Conservation (phyloP, 139 green algal genomes). For the Chlorella sp. region DNA sequence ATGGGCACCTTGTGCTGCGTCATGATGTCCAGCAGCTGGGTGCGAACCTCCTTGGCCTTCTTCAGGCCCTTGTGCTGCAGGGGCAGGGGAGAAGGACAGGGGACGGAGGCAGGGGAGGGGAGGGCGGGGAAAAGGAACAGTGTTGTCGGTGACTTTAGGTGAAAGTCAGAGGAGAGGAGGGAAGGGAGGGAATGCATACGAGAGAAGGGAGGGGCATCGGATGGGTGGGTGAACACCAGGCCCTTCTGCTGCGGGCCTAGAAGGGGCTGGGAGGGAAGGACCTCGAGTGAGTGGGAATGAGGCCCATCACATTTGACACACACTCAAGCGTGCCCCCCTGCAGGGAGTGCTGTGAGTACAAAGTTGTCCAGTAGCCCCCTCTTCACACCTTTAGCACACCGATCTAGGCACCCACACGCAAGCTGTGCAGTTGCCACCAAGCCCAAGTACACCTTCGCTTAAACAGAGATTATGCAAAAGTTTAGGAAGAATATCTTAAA, state of each 20-base stretch:
- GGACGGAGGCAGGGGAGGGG: neutral
- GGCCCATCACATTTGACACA: neutral
- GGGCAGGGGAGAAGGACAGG: neutral
- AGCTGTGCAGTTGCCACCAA: neutral
- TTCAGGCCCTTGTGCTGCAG: constrained; percentile 88
- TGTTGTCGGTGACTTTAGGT: too few species aligned
- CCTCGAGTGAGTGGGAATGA: too few species aligned
- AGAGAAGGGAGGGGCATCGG: neutral
- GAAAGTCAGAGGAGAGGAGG: too few species aligned
- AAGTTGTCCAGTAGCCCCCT: too few species aligned
- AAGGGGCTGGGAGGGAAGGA: too few species aligned
- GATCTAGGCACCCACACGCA: too few species aligned
- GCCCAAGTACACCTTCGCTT: too few species aligned
- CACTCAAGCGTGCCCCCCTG: neutral
- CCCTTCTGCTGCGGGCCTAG: too few species aligned
- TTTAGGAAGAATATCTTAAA: too few species aligned
- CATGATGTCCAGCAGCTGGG: constrained; percentile 97
- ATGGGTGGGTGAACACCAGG: neutral
- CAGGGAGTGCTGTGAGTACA: neutral
- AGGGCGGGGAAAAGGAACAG: neutral
- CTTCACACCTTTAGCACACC: too few species aligned
- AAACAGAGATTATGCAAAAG: too few species aligned
- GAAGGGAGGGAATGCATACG: too few species aligned
- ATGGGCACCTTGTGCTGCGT: constrained; percentile 87
- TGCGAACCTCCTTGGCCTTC: constrained; percentile 88